A percentile compares a stretch with the other conserved stretches of the same genome.
Evolutionary conservation across 345 rosid genomes (phyloP).

Genomic region (Populus nigra): DNA sequence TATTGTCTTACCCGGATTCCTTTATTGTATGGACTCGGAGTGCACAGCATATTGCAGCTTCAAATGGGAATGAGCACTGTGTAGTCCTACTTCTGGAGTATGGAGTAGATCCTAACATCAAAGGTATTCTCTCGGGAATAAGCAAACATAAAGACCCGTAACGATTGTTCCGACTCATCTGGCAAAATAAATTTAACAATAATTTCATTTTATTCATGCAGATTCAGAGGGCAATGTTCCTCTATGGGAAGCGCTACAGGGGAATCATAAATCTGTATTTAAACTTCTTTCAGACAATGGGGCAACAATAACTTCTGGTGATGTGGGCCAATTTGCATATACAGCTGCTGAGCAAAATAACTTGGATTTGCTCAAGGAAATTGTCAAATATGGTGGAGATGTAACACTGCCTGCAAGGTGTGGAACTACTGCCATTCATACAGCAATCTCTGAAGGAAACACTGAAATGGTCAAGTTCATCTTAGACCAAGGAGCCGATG

Average conservation of each 20-base stretch:
- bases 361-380: conserved; percentile 52
- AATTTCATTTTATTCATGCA: conserved; percentile 24
- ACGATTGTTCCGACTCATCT: neutral
- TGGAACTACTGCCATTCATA: conserved; percentile 66
- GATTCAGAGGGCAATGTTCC: conserved; percentile 83
- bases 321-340: conserved; percentile 53
- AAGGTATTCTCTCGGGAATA: conserved; percentile 40
- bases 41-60: conserved; percentile 80
- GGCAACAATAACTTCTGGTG: conserved; percentile 49
- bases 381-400: conserved; percentile 55
- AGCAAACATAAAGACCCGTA: neutral
- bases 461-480: conserved; percentile 60
- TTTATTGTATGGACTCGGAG: neutral
- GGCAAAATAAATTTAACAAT: neutral
- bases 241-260: conserved; percentile 79
- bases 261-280: conserved; percentile 45
- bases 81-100: conserved; percentile 61
- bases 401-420: conserved; percentile 41
- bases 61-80: conserved; percentile 63
- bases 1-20: neutral
- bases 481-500: conserved; percentile 56
- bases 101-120: conserved; percentile 71
- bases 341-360: conserved; percentile 57
- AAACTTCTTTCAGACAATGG: conserved; percentile 63
- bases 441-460: conserved; percentile 67